Evolutionary conservation across 148 eudicot genomes (phyloP).

Genomic region (Selenicereus undatus): DNA sequence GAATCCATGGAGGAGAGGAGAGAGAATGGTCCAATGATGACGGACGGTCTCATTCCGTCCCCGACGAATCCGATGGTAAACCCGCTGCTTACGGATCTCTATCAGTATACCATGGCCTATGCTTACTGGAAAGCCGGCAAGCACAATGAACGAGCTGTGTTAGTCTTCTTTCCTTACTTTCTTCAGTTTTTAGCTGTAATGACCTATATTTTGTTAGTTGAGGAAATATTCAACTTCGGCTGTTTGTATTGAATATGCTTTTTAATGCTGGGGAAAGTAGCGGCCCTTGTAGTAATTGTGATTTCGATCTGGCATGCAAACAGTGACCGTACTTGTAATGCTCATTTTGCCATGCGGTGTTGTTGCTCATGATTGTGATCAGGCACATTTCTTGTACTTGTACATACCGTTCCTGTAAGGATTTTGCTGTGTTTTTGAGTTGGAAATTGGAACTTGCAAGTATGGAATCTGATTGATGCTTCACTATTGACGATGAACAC

Average conservation of each 20-base stretch:
- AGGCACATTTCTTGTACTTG: background rate
- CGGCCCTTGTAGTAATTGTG: too few relatives aligned
- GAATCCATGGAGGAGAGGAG: constrained; percentile 34
- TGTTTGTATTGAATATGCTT: too few relatives aligned
- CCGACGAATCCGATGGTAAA: constrained; percentile 98
- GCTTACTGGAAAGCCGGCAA: constrained; percentile 98
- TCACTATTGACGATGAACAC: too few relatives aligned
- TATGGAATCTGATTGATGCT: too few relatives aligned
- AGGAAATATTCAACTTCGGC: too few relatives aligned
- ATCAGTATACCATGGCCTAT: constrained; percentile 96
- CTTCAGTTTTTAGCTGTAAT: background rate
- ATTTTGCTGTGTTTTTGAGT: too few relatives aligned
- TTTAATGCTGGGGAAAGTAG: background rate
- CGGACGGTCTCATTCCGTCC: constrained; percentile 19
- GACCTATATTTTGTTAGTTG: background rate
- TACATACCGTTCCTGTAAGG: too few relatives aligned
- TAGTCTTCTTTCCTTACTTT: constrained; percentile 17
- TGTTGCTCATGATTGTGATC: background rate
- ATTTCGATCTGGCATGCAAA: too few relatives aligned
- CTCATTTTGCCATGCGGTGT: too few relatives aligned
- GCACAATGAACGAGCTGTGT: constrained; percentile 88
- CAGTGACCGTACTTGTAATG: too few relatives aligned
- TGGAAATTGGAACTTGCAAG: too few relatives aligned
- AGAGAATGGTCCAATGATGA: constrained; percentile 37
- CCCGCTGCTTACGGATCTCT: constrained; percentile 83